Evolutionary conservation across 495 filamentous ascomycete species (phyloP), one percentile per base, ranked within the genome.

Genomic region (Daldinia caldariorum): DNA sequence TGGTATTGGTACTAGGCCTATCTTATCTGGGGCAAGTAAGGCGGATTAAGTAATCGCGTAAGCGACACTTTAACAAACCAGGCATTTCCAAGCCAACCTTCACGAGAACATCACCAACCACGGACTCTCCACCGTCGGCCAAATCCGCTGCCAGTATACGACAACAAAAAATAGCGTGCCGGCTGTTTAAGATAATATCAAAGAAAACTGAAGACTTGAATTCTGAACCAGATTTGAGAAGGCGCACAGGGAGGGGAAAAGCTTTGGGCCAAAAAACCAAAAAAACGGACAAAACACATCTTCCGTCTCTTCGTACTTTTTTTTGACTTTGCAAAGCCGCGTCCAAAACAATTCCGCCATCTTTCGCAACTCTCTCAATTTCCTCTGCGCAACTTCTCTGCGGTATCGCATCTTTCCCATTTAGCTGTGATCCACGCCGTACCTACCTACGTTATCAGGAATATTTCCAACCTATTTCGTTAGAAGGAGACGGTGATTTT

Each of bases 61-160:
- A 57, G 58, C 58, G 65, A 65, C 65, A 72, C 70, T 72, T 72
- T 63, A 66, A 57, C 57, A 65, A 66, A 64, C 45, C 63, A 69
- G 45, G 22, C 58, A 37, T 29, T 66, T 71, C 62, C 57, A 60
- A 41, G 65, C 43, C 57, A 72, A 62, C 50, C 55, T 63, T 69
- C 43, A 65, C 70, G 57, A 66, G 61, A 72, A 69, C 70, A 72
- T 69, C 70, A 61, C 65, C 61, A 50, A 58, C 51, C 41, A 61
- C 39, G 10, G 4, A 53, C 38, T 54, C 55, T 49, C 4, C 50
- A 55, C 16, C 31, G 63, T 54, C 37, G 38, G 26, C 50, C 41
- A 51, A 66, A 64, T 49, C 54, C 37, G 50, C 61, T 66, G 57
- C 26, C 65, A 43, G 4, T 29, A 31, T 47, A 43, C 9, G 18